Base-by-base conservation (phyloP, 352 stramenopile genomes). In the Thalassiosira tumida region DNA sequence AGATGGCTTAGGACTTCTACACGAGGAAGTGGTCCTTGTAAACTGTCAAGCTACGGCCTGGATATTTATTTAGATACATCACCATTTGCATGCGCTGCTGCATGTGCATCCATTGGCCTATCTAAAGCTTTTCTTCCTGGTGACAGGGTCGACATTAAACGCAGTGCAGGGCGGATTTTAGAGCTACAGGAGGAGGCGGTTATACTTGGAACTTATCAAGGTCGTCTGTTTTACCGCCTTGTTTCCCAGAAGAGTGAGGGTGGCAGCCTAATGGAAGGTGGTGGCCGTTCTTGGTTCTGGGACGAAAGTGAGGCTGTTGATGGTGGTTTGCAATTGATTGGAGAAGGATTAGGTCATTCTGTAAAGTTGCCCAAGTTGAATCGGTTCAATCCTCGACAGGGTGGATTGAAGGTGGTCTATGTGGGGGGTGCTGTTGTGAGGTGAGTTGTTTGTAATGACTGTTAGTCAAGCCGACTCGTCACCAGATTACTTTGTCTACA, bases 211-310 rank as follows among this genome's bases (percentile, higher is more conserved):
- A 96, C 98, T 4, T 99, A 98, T 87, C 96, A 98, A 81, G 97
- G 97, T 1, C 97, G 97, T 47, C 88, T 99, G 24, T 99, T 98
- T 96, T 99, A 99, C 80, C 76, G 92, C 29, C 98, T 99, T 15
- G 97, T 99, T 86, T 99, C 98, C 14, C 98, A 99, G 93, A 98
- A 98, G 79, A 99, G 98, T 75, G 98, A 99, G 96, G 98, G 98
- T 47, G 97, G 98, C 13, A 98, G 97, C 96, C 54, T 98, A 91
- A 87, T 96, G 95, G 81, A 99, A 97, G 98, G 96, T 51, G 96
- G 94, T 79, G 95, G 93, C 26, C 87, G 95, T 15, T 97, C 98
- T 5, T 99, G 98, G 98, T 99, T 98, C 89, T 99, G 98, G 96
- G 97, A 98, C 62, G 93, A 98, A 87, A 98, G 96, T 67, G 98